These are phyloP conservation scores for Phytophthora podocarpi DNA, from an alignment of 352 stramenopile species.

Conservation along the genomic window DNA sequence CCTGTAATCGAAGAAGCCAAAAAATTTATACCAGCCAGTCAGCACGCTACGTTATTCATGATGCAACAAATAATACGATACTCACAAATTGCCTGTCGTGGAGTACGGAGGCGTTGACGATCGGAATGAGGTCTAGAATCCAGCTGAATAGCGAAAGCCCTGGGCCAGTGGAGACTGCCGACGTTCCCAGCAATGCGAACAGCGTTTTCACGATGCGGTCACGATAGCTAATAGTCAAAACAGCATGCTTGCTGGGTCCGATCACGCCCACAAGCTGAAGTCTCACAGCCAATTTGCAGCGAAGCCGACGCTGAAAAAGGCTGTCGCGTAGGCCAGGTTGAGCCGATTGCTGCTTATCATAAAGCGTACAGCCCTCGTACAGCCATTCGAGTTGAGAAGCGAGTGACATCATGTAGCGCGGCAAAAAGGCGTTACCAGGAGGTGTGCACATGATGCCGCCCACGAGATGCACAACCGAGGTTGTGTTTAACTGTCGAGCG, in stretches of 20 bases:
- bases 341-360: conserved; percentile 41
- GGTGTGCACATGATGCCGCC: conserved; percentile 77
- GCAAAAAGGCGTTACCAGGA: conserved; percentile 71
- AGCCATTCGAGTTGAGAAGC: conserved; percentile 76
- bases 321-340: conserved; percentile 17
- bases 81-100: conserved; percentile 80
- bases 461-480: conserved; percentile 73
- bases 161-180: conserved; percentile 55
- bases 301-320: conserved; percentile 58
- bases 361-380: conserved; percentile 61
- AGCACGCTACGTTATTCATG: background rate
- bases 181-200: conserved; percentile 77
- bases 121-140: conserved; percentile 86
- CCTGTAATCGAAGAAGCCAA: conserved; percentile 39
- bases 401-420: conserved; percentile 90
- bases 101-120: conserved; percentile 75
- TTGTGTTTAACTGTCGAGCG: conserved; percentile 66
- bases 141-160: conserved; percentile 85
- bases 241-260: conserved; percentile 73
- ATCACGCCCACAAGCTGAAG: conserved; percentile 82
- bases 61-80: conserved; percentile 13
- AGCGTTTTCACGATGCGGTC: conserved; percentile 86
- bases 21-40: conserved; percentile 17
- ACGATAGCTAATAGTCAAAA: conserved; percentile 82
- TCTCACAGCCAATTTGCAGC: conserved; percentile 76